Evolutionary conservation across 2,329 filamentous ascomycete genomes (phyloP), one percentile per base, ranked within the genome.

Genomic region (Monilinia fructigena): DNA sequence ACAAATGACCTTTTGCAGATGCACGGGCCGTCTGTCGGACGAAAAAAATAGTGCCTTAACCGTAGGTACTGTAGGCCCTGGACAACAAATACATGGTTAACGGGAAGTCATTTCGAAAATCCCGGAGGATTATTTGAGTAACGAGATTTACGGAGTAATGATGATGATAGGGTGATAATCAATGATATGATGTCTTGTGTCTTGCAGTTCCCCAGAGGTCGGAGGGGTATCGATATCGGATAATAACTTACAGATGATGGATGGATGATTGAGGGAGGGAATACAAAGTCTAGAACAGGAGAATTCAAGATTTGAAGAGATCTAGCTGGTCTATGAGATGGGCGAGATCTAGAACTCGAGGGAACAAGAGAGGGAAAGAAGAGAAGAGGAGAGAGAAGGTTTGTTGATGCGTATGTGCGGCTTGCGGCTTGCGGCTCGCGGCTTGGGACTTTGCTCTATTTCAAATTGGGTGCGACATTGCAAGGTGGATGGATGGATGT

Each of bases 1-100:
- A 61, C 58, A 61, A 61, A 50, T 50, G 47, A 61, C 58, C 58
- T 61, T 52, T 61, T 61, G 31, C 58, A 61, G 58, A 52, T 61
- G 58, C 58, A 61, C 58, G 45, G 58, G 31, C 58, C 58, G 45
- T 26, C 6, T 47, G 56, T 59, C 42, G 42, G 56, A 48, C 12
- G 42, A 35, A 50, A 61, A 61, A 48, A 18, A 50, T 40, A 58
- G 20, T 61, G 58, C 58, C 58, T 61, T 61, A 60, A 35, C 53
- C 5, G 53, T 38, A 55, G 45, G 40, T 47, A 28, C n/a, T 35
- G 31, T 16, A 52, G 48, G 48, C 50, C 47, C 52, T 54, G 52
- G 26, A 31, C 28, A 53, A 53, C 28, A 48, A 31, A 48, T 14
- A 61, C 58, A 50, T 31, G 31, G 45, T 61, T 38, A 40, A 50